Evolutionary conservation across 148 eudicot genomes (phyloP), one percentile per base, ranked within the genome.

Genomic region (Cornus suecica): DNA sequence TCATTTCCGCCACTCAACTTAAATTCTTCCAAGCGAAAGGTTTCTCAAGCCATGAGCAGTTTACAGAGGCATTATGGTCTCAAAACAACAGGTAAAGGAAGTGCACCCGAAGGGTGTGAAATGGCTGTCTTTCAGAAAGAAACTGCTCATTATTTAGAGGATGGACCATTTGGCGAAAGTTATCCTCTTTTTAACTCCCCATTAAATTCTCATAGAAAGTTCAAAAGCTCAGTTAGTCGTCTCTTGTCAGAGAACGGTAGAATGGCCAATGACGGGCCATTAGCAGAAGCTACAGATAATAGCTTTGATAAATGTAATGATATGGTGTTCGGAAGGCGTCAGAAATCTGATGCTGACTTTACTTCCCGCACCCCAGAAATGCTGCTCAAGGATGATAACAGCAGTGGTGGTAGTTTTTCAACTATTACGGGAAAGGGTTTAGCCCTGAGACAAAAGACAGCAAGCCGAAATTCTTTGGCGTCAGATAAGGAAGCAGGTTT

Each of bases 21-120:
- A 18, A 87, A 76, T 23, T 52, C 96, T 70, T 80, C 94, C 67
- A 84, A 88, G 54, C 79, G 29, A 60, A 80, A 80, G 71, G 87
- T 88, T 61, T 90, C 96, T 25, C 91, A 90, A 67, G 97, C 96
- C 77, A 92, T 94, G 98, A 86, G 85, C 82, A 81, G 74, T 62
- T 80, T 92, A 71, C 93, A 86, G 79, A 95, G 93, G 25, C 92
- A 87, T 75, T 92, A 94, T 68, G 94, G 95, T 31, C 90, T 88
- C 69, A 81, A 74, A 48, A 52, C 75, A 65, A 54, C 72, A 28
- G 84, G 77, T 18, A 48, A 63, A 56, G 86, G 68, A 75, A 63
- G 58, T 64, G 74, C 65, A 63, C 63, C 80, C 51, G 91, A 89
- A 83, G 93, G 91, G 73, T 87, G 79, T 74, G 92, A 94, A 83